Percentiles rank a stretch among this genome's conserved stretches.
These are phyloP conservation scores for Penicillium ochrochloron DNA, from an alignment of 495 filamentous ascomycete species.

Conservation along the genomic window DNA sequence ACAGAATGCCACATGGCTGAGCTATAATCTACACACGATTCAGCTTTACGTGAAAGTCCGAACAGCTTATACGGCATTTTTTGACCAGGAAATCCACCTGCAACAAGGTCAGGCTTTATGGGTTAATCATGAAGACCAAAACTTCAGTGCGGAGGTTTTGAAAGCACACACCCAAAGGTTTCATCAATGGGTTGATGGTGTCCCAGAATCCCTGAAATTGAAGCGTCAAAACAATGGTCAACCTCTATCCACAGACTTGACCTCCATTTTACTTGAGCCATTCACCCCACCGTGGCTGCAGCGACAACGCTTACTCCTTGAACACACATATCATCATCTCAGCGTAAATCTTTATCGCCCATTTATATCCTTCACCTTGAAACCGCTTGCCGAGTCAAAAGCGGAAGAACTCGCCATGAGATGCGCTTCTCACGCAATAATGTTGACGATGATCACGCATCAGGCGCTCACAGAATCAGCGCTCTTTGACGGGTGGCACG, in stretches of 20 bases:
- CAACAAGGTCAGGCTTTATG: conserved; percentile 22
- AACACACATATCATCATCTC: conserved; percentile 55
- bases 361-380: conserved; percentile 44
- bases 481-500: conserved; percentile 54
- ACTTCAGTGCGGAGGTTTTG: conserved; percentile 35
- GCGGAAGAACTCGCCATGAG: conserved; percentile 37
- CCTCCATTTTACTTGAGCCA: conserved; percentile 42
- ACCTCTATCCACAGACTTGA: conserved; percentile 49
- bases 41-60: conserved; percentile 46
- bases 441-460: conserved; percentile 53
- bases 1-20: conserved; percentile 46
- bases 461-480: conserved; percentile 51
- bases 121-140: conserved; percentile 15
- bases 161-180: conserved; percentile 29
- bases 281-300: conserved; percentile 49
- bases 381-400: neutral
- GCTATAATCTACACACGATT: conserved; percentile 41
- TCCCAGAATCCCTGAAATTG: conserved; percentile 46
- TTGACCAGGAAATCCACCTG: conserved; percentile 12
- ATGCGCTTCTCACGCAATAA: conserved; percentile 53
- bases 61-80: conserved; percentile 43
- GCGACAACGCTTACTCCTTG: conserved; percentile 55
- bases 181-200: conserved; percentile 31
- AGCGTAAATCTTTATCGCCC: conserved; percentile 51
- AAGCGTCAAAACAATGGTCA: conserved; percentile 36